phyloP scores from a whole-genome alignment of 1,139 yeast genomes.

The Pichia norvegensis region DNA sequence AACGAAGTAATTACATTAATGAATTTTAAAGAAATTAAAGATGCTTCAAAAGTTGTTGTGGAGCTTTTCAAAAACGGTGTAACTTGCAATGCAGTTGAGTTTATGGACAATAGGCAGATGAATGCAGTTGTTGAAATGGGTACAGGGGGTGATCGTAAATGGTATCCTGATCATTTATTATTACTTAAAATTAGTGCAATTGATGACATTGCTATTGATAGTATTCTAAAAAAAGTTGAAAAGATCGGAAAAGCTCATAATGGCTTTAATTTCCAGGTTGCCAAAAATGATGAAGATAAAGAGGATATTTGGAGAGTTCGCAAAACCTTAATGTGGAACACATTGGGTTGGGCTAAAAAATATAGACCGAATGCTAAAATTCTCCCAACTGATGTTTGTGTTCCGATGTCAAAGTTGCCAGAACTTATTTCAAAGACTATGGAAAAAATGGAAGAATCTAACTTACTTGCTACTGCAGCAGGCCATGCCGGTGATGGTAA shows the following conservation, averaged over 20 bases:
- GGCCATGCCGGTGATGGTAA: conserved; percentile 58
- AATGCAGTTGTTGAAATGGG: conserved; percentile 51
- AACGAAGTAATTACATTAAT: conserved; percentile 52
- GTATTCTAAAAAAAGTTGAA: conserved; percentile 19
- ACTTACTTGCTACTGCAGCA: conserved; percentile 44
- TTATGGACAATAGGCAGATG: conserved; percentile 66
- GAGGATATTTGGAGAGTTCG: conserved; percentile 39
- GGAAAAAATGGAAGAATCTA: conserved; percentile 38
- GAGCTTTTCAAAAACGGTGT: conserved; percentile 46
- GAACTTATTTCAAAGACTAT: conserved; percentile 41
- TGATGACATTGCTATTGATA: conserved; percentile 23
- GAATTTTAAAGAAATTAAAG: conserved; percentile 44
- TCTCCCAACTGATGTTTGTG: conserved; percentile 54
- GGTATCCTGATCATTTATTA: conserved; percentile 74
- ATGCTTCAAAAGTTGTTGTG: conserved; percentile 54
- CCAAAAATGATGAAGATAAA: conserved; percentile 30
- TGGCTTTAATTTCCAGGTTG: conserved; percentile 28
- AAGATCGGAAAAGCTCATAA: conserved; percentile 21
- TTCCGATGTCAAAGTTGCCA: conserved; percentile 43
- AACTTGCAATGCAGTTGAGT: conserved; percentile 55
- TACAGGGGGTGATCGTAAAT: conserved; percentile 36
- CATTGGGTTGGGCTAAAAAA: conserved; percentile 30
- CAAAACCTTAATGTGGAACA: conserved; percentile 40
- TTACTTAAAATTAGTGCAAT: conserved; percentile 68
- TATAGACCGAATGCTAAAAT: conserved; percentile 41